Evolutionary conservation across 2,329 filamentous ascomycete genomes (phyloP).

Genomic region (Botryotinia convoluta): DNA sequence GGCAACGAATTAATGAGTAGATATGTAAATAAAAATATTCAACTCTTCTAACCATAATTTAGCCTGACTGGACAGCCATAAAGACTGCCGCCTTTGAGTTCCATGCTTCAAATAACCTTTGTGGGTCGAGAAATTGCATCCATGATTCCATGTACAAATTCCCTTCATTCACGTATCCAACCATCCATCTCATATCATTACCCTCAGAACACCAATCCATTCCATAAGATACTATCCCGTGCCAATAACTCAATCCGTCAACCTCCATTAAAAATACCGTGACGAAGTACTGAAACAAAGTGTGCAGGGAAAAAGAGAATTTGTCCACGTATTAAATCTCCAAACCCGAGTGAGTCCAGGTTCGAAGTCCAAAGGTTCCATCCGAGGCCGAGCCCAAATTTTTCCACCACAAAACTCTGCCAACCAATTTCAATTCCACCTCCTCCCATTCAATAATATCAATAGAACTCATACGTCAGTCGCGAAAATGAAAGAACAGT

Average conservation of each 20-base stretch:
- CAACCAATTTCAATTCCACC: background rate
- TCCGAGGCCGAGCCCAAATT: background rate
- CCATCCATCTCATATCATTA: background rate
- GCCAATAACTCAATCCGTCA: background rate
- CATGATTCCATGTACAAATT: background rate
- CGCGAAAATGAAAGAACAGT: background rate
- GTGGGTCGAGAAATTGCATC: background rate
- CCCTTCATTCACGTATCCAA: background rate
- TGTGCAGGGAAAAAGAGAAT: background rate
- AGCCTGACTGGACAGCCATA: background rate
- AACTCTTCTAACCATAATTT: background rate
- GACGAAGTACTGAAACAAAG: background rate
- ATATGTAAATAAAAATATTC: background rate
- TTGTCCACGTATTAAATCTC: background rate
- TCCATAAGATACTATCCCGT: background rate
- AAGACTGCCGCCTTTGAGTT: background rate
- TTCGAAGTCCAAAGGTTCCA: background rate
- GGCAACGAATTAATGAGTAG: background rate
- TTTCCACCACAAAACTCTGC: background rate
- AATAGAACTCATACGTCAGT: background rate
- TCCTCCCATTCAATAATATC: background rate
- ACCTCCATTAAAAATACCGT: background rate
- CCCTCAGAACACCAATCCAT: background rate
- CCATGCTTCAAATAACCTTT: background rate
- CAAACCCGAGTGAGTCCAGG: background rate